These are phyloP conservation scores for Bimuria novae-zelandiae DNA, from an alignment of 2,329 filamentous ascomycete genomes.

Conservation along the genomic window DNA sequence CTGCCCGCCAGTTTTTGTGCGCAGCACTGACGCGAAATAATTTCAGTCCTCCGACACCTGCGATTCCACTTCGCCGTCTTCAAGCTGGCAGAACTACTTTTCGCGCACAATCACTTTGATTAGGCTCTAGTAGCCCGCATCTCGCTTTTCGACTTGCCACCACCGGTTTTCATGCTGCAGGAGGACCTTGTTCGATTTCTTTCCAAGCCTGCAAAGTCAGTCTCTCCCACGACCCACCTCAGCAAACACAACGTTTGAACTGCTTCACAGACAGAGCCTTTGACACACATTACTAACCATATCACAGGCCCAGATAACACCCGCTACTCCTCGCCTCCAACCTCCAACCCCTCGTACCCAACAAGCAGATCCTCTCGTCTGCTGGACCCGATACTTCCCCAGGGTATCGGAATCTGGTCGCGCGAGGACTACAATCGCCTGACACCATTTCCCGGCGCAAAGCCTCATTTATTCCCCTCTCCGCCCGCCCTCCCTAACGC, in stretches of 20 bases:
- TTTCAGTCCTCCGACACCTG: constrained; percentile 19
- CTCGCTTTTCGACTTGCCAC: constrained; percentile 23
- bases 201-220: constrained; percentile 92
- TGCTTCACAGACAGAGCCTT: neutral
- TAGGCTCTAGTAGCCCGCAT: constrained; percentile 47
- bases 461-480: constrained; percentile 80
- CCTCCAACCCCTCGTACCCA: constrained; percentile 24
- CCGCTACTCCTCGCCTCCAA: constrained; percentile 47
- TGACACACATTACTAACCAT: constrained; percentile 15
- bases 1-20: constrained; percentile 8
- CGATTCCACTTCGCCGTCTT: constrained; percentile 20
- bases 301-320: constrained; percentile 71
- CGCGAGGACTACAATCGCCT: constrained; percentile 63
- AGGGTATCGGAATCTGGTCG: constrained; percentile 83
- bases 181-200: constrained; percentile 90
- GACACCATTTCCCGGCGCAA: constrained; percentile 88
- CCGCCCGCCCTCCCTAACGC: constrained; percentile 91
- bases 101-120: constrained; percentile 28
- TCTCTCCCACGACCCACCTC: constrained; percentile 23
- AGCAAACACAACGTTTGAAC: constrained; percentile 1
- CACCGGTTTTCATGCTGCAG: constrained; percentile 74
- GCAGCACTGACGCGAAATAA: constrained; percentile 8
- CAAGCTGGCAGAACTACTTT: constrained; percentile 42
- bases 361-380: constrained; percentile 70
- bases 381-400: constrained; percentile 81